Conservation (phyloP, 495 filamentous ascomycete genomes). For the Penicillium cataractarum region DNA sequence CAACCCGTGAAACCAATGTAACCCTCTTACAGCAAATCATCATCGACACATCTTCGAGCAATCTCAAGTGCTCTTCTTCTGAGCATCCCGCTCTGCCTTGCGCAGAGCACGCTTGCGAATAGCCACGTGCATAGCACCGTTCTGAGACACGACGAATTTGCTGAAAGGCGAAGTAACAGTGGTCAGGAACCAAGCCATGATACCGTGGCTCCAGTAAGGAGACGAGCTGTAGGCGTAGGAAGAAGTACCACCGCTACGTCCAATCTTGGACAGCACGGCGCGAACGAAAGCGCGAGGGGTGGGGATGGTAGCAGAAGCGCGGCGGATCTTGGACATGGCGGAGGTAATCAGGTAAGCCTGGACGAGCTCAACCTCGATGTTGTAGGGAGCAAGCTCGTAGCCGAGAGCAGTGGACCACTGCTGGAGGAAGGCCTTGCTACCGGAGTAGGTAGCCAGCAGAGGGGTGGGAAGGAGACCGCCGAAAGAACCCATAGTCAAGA, state of each 20-base stretch:
- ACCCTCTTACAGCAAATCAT: background rate
- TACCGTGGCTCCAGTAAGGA: slow-evolving; percentile 87
- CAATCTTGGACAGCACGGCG: slow-evolving; percentile 78
- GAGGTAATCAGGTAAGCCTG: slow-evolving; percentile 90
- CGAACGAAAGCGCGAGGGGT: slow-evolving; percentile 81
- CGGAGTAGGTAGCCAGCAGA: slow-evolving; percentile 93
- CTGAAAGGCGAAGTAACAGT: slow-evolving; percentile 70
- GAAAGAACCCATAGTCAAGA: slow-evolving; percentile 97
- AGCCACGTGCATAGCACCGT: slow-evolving; percentile 78
- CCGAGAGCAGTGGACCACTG: slow-evolving; percentile 90
- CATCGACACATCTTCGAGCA: background rate
- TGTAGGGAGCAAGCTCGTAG: slow-evolving; percentile 76
- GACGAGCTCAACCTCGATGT: slow-evolving; percentile 83
- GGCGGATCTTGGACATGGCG: slow-evolving; percentile 94
- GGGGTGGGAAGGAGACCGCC: slow-evolving; percentile 90
- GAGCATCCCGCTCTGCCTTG: slow-evolving; percentile 80
- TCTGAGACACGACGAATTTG: slow-evolving; percentile 63
- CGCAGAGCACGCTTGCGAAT: slow-evolving; percentile 87
- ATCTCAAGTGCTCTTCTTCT: slow-evolving; percentile 49
- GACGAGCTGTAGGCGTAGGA: slow-evolving; percentile 79
- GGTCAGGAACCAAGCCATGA: slow-evolving; percentile 84
- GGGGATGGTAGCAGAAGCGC: slow-evolving; percentile 74
- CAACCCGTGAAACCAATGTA: background rate
- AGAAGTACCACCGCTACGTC: slow-evolving; percentile 73
- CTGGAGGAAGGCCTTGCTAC: slow-evolving; percentile 97